Evolutionary conservation across 352 stramenopile species (phyloP), one percentile per base, ranked within the genome.

Genomic region (Globisporangium cystogenes): DNA sequence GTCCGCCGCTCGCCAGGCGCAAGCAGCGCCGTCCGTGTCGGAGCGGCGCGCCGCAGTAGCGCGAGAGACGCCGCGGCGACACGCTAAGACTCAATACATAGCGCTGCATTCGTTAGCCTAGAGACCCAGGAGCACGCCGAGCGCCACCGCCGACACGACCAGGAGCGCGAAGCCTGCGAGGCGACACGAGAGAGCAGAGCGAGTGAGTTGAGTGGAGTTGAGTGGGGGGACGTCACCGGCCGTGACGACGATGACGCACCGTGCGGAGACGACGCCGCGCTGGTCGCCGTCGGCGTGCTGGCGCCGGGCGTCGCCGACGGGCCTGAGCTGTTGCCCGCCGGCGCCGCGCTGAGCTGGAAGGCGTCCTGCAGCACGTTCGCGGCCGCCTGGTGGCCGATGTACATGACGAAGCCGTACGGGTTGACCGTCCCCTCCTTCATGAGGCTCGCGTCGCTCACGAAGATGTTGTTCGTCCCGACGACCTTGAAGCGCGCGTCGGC

Each of bases 321-420:
- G 36, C 36, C 36, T 4, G 14, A 21, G 36, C 14, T 21, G 36
- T 42, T 42, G 36, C 10, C 36, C 15, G 15, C 3, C 4, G 31
- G 16, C 1, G 39, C 7, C 26, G 49, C 23, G 45, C 21, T 53
- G 45, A 65, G n/a, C 23, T 55, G 40, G 29, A 76, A 76, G n/a
- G 67, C 57, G 6, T 50, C 8, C 20, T 63, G 37, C 0, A 73
- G 58, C n/a, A 76, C 64, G 11, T 76, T 73, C 40, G 65, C 60
- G 15, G 57, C 78, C 23, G 68, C 74, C 39, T 88, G 72, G 11
- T 66, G 63, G 2, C 79, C 79, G 16, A 79, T 70, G 62, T 92
- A 87, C 76, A 85, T 92, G 55, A 89, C 65, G 48, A 87, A 89
- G 16, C 71, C 76, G 56, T 84, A 88, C 51, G 76, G 79, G 58